Evolutionary conservation across 2,329 filamentous ascomycete genomes (phyloP).

Genomic region (Arachnopeziza araneosa): DNA sequence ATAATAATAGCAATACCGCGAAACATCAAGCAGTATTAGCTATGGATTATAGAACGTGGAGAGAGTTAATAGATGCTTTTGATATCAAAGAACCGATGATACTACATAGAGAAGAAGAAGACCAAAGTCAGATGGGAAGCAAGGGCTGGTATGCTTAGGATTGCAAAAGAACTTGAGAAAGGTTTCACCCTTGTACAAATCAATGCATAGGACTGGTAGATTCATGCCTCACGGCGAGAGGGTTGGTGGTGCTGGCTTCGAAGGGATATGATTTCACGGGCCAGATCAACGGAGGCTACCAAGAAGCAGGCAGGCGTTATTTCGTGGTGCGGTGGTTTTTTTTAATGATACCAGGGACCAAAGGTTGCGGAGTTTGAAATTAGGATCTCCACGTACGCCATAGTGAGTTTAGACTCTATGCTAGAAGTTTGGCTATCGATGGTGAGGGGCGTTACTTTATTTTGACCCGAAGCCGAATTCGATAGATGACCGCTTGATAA

Average conservation of each 20-base stretch:
- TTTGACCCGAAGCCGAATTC: too few relatives aligned
- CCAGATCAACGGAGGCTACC: neutral
- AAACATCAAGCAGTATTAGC: conserved; percentile 85
- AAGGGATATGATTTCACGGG: neutral
- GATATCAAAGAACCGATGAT: conserved; percentile 78
- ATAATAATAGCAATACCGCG: conserved; percentile 46
- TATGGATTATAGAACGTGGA: conserved; percentile 81
- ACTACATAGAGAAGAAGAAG: conserved; percentile 62
- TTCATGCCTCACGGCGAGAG: neutral
- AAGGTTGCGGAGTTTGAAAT: too few relatives aligned
- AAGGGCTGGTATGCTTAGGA: conserved; percentile 30
- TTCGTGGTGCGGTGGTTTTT: neutral
- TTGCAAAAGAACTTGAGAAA: neutral
- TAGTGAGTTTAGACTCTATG: too few relatives aligned
- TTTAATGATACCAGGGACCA: neutral
- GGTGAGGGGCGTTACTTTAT: too few relatives aligned
- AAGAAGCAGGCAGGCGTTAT: neutral
- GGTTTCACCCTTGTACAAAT: neutral
- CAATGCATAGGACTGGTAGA: neutral
- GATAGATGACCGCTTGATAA: too few relatives aligned
- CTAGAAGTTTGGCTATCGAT: too few relatives aligned
- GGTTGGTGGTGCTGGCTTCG: neutral
- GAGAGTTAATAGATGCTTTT: conserved; percentile 69
- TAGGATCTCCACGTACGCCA: too few relatives aligned
- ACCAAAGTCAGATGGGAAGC: conserved; percentile 18